These are phyloP conservation scores for Xenosphaeropsis pyriputrescens DNA, from an alignment of 2,329 filamentous ascomycete species.

Conservation along the genomic window DNA sequence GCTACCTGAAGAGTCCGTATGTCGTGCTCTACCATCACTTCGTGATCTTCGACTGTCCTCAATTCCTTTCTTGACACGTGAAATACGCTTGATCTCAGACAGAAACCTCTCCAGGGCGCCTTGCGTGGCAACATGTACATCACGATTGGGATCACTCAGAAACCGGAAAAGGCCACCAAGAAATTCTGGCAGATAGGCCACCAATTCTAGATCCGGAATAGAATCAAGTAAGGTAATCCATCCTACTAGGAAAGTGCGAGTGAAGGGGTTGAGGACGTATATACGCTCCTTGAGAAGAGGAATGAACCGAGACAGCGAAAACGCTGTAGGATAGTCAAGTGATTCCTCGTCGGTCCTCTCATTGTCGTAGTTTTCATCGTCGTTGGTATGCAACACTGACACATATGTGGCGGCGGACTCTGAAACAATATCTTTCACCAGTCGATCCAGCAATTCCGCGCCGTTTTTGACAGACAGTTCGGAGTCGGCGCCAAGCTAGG, in stretches of 20 bases:
- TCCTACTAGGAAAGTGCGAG: slow-evolving; percentile 83
- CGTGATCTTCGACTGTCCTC: slow-evolving; percentile 64
- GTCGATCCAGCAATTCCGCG: slow-evolving; percentile 81
- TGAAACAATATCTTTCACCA: slow-evolving; percentile 92
- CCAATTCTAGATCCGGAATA: slow-evolving; percentile 90
- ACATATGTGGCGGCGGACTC: slow-evolving; percentile 93
- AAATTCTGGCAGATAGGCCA: slow-evolving; percentile 85
- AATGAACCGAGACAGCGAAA: slow-evolving; percentile 82
- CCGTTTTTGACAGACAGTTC: slow-evolving; percentile 97
- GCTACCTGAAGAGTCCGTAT: slow-evolving; percentile 57
- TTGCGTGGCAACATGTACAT: slow-evolving; percentile 92
- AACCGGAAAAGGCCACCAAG: slow-evolving; percentile 82
- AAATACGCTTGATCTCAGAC: slow-evolving; percentile 86
- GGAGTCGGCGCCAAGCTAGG: slow-evolving; percentile 80
- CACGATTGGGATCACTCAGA: slow-evolving; percentile 76
- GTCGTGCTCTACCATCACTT: slow-evolving; percentile 49
- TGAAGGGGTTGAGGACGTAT: slow-evolving; percentile 87
- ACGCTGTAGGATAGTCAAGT: slow-evolving; percentile 62
- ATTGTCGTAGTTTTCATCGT: slow-evolving; percentile 32
- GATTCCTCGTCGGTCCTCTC: slow-evolving; percentile 29
- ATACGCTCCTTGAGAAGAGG: slow-evolving; percentile 89
- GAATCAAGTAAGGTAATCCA: slow-evolving; percentile 94
- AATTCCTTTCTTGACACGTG: slow-evolving; percentile 82
- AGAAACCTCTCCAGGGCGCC: slow-evolving; percentile 80
- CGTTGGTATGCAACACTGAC: slow-evolving; percentile 60